A percentile compares a stretch with the other conserved stretches of the same genome.
Conservation (phyloP, 2,329 filamentous ascomycete genomes). For the Xylaria digitata region DNA sequence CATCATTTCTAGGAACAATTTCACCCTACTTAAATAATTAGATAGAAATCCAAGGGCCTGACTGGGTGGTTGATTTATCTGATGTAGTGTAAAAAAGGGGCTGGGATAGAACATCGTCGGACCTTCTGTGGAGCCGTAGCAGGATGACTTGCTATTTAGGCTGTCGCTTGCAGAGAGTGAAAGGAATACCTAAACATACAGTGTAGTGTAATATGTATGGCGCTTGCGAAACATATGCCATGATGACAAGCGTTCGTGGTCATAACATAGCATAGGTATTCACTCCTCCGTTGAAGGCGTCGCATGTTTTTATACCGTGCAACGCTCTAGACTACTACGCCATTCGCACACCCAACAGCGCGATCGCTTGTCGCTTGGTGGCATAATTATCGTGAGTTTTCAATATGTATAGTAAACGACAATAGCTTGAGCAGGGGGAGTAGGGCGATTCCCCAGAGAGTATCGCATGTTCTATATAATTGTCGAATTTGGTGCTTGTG, state of each 20-base stretch:
- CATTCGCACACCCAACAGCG: constrained; percentile 14
- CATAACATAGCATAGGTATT: constrained; percentile 8
- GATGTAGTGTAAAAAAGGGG: constrained; percentile 16
- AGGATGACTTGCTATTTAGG: constrained; percentile 45
- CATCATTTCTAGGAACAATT: neutral
- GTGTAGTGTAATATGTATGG: constrained; percentile 4
- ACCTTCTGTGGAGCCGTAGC: constrained; percentile 31
- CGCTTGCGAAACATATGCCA: constrained; percentile 28
- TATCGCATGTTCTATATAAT: constrained; percentile 16
- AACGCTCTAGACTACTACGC: constrained; percentile 17
- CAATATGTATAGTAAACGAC: constrained; percentile 9
- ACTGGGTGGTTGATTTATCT: constrained; percentile 4
- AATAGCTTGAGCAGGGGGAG: neutral
- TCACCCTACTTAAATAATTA: neutral
- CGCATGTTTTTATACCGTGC: constrained; percentile 21
- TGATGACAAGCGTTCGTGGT: constrained; percentile 22
- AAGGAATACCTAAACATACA: constrained; percentile 15
- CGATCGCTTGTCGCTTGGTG: constrained; percentile 15
- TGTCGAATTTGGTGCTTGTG: constrained; percentile 27
- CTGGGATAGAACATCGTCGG: constrained; percentile 25
- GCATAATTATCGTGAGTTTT: constrained; percentile 17
- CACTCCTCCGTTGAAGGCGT: constrained; percentile 19
- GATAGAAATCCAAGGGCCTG: neutral
- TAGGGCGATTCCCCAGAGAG: constrained; percentile 9
- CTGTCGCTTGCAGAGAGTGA: constrained; percentile 45